A percentile compares a stretch with the other conserved stretches of the same genome.
phyloP scores from a whole-genome alignment of 1,284 basidiomycete species.

The Pseudozyma pruni region DNA sequence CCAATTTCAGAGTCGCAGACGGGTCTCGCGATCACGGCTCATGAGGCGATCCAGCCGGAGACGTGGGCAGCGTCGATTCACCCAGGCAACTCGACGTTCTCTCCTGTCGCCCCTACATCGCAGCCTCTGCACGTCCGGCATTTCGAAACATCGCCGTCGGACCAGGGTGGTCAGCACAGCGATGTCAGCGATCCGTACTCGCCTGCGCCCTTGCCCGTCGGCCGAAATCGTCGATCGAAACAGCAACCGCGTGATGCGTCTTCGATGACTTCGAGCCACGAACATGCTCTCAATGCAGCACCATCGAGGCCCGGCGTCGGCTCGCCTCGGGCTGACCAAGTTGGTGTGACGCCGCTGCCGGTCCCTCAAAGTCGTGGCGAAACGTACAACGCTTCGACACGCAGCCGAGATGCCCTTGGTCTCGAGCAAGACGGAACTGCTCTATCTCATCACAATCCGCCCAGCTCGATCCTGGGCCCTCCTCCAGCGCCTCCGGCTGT shows the following conservation, averaged over 20 bases:
- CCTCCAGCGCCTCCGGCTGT: background rate
- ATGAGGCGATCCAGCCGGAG: conserved; percentile 29
- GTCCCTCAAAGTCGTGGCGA: conserved; percentile 3
- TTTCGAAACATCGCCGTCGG: conserved; percentile 16
- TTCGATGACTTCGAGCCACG: conserved; percentile 23
- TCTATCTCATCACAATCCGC: too few species aligned
- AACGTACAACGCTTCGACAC: background rate
- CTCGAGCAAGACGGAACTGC: too few species aligned
- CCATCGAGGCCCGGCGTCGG: too few species aligned
- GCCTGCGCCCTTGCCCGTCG: conserved; percentile 30
- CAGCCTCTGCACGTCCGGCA: conserved; percentile 20
- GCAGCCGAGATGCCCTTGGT: too few species aligned
- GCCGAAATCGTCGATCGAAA: conserved; percentile 34
- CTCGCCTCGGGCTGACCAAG: background rate
- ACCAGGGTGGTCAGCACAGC: conserved; percentile 14
- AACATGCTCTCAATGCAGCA: too few species aligned
- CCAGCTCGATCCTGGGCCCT: background rate
- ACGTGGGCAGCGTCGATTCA: conserved; percentile 9
- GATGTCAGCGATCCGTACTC: conserved; percentile 36
- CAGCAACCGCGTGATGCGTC: conserved; percentile 30
- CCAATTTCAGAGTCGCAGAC: conserved; percentile 22
- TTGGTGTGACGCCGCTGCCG: too few species aligned
- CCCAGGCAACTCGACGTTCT: background rate
- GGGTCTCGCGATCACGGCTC: conserved; percentile 27
- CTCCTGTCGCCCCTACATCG: background rate